Base-by-base conservation (phyloP, 2,329 filamentous ascomycete species). In the Colletotrichum sp. region DNA sequence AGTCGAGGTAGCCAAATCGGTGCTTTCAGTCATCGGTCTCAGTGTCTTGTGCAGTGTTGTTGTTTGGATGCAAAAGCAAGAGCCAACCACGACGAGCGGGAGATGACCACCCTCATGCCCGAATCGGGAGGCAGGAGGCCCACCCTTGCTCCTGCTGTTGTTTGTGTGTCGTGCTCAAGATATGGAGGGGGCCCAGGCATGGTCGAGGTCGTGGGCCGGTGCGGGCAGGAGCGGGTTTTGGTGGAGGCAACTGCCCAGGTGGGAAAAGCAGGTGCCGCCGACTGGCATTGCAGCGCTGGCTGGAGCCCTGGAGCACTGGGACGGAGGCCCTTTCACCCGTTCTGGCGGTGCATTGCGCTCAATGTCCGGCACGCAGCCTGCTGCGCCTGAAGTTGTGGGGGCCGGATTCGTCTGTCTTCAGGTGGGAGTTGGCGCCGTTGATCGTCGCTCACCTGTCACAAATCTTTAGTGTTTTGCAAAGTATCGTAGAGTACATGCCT, bases 341-440 rank as follows among this genome's bases (percentile, higher is more conserved):
- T 68, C 43, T 43, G 67, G 67, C 16, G 18, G 61, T 55, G 72
- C 69, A 72, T 75, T 75, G 70, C 43, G 64, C 64, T 43, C 64
- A 75, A 75, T 75, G 59, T 75, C 70, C 70, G 69, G 43, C 73
- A 7, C 43, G n/a, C 43, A 52, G 43, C 36, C 0, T 52, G 43
- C 43, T 75, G 73, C 73, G 73, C 73, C 70, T 73, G 65, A 64
- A 75, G 63, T 73, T 75, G 73, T 75, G 73, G 73, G 73, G 72
- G 48, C 52, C 36, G 18, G 60, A 43, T 60, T 68, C 70, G 64
- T 60, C 32, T 73, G 24, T 69, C 57, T 36, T 75, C 73, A 75
- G 70, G 73, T 75, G 73, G 26, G 69, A 73, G 64, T 72, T 70
- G 69, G 32, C 55, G 64, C 26, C 63, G 73, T 73, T 68, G 69